Evolutionary conservation across 495 filamentous ascomycete genomes (phyloP).

Genomic region (Neurospora sp.): DNA sequence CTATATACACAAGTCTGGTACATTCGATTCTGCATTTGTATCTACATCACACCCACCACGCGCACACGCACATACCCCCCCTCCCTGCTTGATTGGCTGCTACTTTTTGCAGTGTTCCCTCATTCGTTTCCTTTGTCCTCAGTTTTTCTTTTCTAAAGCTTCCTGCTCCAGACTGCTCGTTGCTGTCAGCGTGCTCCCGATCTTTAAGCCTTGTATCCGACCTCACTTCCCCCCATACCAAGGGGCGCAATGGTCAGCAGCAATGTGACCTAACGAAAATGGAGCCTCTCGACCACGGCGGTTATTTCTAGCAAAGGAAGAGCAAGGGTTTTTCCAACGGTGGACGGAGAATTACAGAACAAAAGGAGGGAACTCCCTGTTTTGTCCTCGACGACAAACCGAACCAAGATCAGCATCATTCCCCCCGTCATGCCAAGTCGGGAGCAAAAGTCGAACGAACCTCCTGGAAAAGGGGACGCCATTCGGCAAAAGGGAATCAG

Average conservation of each 20-base stretch:
- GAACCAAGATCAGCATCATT: not conserved
- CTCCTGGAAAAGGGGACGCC: not conserved
- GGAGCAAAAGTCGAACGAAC: not conserved
- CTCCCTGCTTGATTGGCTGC: not conserved
- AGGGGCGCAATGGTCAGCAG: not conserved
- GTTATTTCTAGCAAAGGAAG: not conserved
- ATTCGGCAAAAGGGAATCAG: not conserved
- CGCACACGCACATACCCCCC: not conserved
- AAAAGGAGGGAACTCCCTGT: not conserved
- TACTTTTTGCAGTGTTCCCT: not conserved
- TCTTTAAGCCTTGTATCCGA: not conserved
- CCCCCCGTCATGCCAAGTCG: not conserved
- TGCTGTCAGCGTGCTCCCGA: not conserved
- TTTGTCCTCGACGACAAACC: not conserved
- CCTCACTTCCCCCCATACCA: not conserved
- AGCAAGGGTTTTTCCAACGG: not conserved
- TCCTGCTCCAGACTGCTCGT: not conserved
- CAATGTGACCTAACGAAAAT: not conserved
- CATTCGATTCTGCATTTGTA: not conserved
- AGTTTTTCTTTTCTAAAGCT: not conserved
- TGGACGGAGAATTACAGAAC: not conserved
- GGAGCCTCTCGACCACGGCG: not conserved
- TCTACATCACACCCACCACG: not conserved
- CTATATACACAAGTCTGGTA: not conserved
- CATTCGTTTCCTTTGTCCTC: not conserved